phyloP scores from a whole-genome alignment of 306 rosid genomes.

The Ochetophila trinervis region DNA sequence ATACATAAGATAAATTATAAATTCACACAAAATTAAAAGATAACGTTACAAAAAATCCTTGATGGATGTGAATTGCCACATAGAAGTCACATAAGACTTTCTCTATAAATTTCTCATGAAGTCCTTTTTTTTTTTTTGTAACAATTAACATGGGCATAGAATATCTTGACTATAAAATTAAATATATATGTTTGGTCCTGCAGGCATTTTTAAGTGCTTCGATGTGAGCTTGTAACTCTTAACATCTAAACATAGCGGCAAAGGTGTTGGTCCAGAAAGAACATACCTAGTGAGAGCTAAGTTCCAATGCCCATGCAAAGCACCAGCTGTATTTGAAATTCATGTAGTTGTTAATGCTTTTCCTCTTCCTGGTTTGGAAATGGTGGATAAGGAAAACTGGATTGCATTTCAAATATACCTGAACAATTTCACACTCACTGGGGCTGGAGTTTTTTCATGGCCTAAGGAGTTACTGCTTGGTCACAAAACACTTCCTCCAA shows the following conservation, averaged over 20 bases:
- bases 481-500: neutral
- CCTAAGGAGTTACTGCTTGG: conserved; percentile 13
- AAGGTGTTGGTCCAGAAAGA: neutral
- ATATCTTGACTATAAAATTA: no score
- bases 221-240: neutral
- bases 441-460: conserved; percentile 15
- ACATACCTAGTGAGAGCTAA: conserved; percentile 1
- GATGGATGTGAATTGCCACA: no score
- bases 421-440: neutral
- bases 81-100: no score
- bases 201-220: conserved; percentile 3
- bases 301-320: conserved; percentile 8
- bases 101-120: no score
- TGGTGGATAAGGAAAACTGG: neutral
- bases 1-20: no score
- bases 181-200: neutral
- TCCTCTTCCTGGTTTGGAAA: neutral
- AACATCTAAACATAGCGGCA: neutral
- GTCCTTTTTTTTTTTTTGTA: no score
- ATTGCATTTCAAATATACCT: neutral
- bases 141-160: no score
- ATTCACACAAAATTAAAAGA: no score
- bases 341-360: conserved; percentile 1
- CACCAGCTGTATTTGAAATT: neutral
- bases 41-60: no score